Evolutionary conservation across 495 filamentous ascomycete genomes (phyloP), one percentile per base, ranked within the genome.

Genomic region (Tuber magnatum): DNA sequence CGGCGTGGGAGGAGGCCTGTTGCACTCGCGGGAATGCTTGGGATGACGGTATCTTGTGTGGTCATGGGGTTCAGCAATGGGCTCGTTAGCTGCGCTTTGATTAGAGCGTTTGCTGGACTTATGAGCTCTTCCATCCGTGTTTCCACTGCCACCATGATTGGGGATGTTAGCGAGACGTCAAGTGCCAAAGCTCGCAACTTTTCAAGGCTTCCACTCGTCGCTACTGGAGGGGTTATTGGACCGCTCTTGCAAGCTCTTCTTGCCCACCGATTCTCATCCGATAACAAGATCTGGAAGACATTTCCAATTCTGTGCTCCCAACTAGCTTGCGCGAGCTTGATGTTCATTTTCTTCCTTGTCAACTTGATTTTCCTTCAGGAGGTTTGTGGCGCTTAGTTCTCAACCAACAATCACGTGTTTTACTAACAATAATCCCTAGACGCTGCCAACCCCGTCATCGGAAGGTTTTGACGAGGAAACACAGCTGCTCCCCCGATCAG

Each of bases 31-130:
- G 85, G 85, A 38, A 77, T 86, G 74, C 80, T 83, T 48, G 81
- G 80, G 71, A 83, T 86, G 81, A 81, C 80, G 41, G 48, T 83
- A 61, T 85, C 83, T 71, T 86, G 85, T 61, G 73, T 86, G 2
- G 80, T 74, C 43, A 86, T 85, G 84, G 85, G 85, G 42, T 85
- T 86, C 61, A 85, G 84, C 12, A 85, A 81, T 10, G 81, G 83
- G 28, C 78, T 85, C 38, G 72, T 80, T 51, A 83, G 77, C 51
- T 86, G 85, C 74, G 81, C 83, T 28, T 70, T 85, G 73, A 83
- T 86, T 76, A 83, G 85, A n/a, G 84, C 84, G 69, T 78, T 85
- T 56, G 83, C 84, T 40, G 85, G 85, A 2, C 70, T 85, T 18
- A 83, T 83, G 73, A 83, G 84, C 76, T 84, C 84, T 44, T 83